Percentiles rank a stretch among this genome's conserved stretches.
These are phyloP conservation scores for Wallemia hederae DNA, from an alignment of 1,284 basidiomycete genomes.

Conservation along the genomic window DNA sequence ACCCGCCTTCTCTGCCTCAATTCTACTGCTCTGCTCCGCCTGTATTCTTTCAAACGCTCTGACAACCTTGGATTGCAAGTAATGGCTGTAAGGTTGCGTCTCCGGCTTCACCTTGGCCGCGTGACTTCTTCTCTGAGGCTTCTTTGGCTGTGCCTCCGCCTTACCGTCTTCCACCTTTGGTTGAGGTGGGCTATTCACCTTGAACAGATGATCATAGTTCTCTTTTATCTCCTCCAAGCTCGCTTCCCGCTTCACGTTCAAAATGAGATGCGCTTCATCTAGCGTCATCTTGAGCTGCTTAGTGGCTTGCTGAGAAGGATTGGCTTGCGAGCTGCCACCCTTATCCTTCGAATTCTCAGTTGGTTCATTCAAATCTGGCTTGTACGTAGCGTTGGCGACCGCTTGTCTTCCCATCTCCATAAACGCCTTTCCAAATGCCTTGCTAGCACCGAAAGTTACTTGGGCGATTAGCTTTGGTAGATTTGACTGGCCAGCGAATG, in stretches of 20 bases:
- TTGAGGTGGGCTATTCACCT: conserved; percentile 42
- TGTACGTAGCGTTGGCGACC: conserved; percentile 27
- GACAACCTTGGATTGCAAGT: conserved; percentile 86
- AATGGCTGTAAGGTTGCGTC: conserved; percentile 40
- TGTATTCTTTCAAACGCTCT: conserved; percentile 81
- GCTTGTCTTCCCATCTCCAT: conserved; percentile 74
- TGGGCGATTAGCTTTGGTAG: conserved; percentile 49
- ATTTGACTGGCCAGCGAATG: conserved; percentile 17
- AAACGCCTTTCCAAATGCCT: conserved; percentile 74
- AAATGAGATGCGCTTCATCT: conserved; percentile 78
- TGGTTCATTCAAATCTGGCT: conserved; percentile 13
- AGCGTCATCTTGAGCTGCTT: conserved; percentile 71
- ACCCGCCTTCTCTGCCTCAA: conserved; percentile 10
- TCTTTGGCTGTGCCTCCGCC: conserved; percentile 15
- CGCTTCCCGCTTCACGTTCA: conserved; percentile 61
- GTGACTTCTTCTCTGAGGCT: conserved; percentile 8
- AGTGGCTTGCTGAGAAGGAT: conserved; percentile 41
- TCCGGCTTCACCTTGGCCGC: conserved; percentile 8
- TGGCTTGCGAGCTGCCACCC: conserved; percentile 43
- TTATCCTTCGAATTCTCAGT: conserved; percentile 28
- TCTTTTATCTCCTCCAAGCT: conserved; percentile 32
- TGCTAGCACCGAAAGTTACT: conserved; percentile 45
- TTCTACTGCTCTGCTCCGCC: conserved; percentile 32
- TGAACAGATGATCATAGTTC: conserved; percentile 82
- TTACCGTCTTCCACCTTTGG: conserved; percentile 21